Evolutionary conservation across 306 rosid genomes (phyloP), one percentile per base, ranked within the genome.

Genomic region (Quercus gilva): DNA sequence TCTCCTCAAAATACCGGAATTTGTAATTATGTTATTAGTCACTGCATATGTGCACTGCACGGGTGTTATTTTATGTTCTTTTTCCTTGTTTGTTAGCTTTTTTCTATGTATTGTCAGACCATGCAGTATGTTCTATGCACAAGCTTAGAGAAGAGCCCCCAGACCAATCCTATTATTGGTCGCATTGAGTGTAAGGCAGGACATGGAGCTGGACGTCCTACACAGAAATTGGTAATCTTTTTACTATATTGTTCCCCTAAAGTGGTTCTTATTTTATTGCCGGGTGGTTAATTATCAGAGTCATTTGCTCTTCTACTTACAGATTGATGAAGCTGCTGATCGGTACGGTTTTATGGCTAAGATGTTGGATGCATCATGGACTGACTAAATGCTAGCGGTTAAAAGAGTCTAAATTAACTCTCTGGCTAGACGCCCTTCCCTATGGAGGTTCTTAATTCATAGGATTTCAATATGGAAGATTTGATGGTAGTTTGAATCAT

Each of bases 181-280:
- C 97, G 99, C 77, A 92, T 92, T 23, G 99, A 95, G 84, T 85
- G 97, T 55, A 95, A 95, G 83, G 98, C 99, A 10, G 99, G 92
- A 18, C 92, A 89, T 60, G 92, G 92, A 78, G 89, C 86, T 9
- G 99, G 99, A n/a, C 98, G 93, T 52, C 93, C 99, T 19, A 93
- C 96, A 2, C 87, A 95, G 88, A 95, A 95, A 87, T 70, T 76
- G 91, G 99, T 90, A 77, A 87, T 5, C 51, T 41, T 31, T 28
- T 53, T 29, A 0, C 37, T 6, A 49, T 55, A 11, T 31, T 21
- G 0, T 20, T 3, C 9, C 8, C 5, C 13, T 61, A 13, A 15
- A 17, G 12, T 65, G 9, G 71, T 65, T 7, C 3, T 17, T 17
- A 1, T 0, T 23, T 31, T 17, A 14, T 53, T 23, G 43, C 29